These are phyloP conservation scores for Wickerhamomyces chambardii DNA, from an alignment of 805 yeast species.

Conservation along the genomic window DNA sequence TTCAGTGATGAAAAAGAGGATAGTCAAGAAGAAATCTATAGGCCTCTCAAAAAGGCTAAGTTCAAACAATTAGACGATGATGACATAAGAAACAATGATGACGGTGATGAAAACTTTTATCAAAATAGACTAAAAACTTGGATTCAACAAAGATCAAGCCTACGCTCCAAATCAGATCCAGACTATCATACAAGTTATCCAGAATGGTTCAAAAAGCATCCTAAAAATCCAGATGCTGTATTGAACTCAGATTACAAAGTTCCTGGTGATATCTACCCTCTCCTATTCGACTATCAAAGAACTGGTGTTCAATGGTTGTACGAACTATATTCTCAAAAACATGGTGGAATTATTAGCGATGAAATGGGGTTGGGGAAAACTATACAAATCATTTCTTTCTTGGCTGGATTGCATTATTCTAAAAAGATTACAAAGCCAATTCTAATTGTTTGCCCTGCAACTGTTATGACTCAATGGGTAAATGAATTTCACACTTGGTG, in stretches of 20 bases:
- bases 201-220: slow-evolving; percentile 77
- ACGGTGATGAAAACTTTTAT: slow-evolving; percentile 68
- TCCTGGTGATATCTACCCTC: slow-evolving; percentile 87
- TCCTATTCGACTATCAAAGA: slow-evolving; percentile 86
- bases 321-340: slow-evolving; percentile 81
- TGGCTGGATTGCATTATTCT: slow-evolving; percentile 87
- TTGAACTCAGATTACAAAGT: slow-evolving; percentile 61
- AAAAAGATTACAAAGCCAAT: slow-evolving; percentile 69
- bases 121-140: slow-evolving; percentile 53
- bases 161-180: slow-evolving; percentile 23
- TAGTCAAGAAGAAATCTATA: too few relatives aligned
- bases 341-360: slow-evolving; percentile 95
- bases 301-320: slow-evolving; percentile 98
- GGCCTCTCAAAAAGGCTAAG: slow-evolving; percentile 8
- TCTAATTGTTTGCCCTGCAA: slow-evolving; percentile 90
- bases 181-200: slow-evolving; percentile 14
- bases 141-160: slow-evolving; percentile 40
- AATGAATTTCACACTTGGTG: slow-evolving; percentile 95
- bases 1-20: slow-evolving; percentile 6
- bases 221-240: slow-evolving; percentile 64
- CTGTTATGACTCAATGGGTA: slow-evolving; percentile 96
- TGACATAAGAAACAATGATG: slow-evolving; percentile 50
- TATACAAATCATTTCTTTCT: slow-evolving; percentile 81
- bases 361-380: slow-evolving; percentile 99
- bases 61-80: slow-evolving; percentile 16